Evolutionary conservation across 208 protist genomes (phyloP).

Genomic region (Dictyostelium gargantuum): DNA sequence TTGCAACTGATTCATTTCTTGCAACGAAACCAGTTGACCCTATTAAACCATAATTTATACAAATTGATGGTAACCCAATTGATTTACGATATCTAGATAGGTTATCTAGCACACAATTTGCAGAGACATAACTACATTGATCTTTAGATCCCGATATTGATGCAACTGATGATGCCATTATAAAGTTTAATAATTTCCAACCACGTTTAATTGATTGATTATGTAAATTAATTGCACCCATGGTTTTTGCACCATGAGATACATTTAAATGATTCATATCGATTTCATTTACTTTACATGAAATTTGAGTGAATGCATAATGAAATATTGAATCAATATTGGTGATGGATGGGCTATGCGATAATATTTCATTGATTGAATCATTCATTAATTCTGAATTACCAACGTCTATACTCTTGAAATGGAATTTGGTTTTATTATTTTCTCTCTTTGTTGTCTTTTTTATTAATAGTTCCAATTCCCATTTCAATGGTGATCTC

Average conservation of each 20-base stretch:
- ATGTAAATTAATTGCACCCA: slow-evolving; percentile 74
- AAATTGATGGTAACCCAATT: not conserved
- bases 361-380: not conserved
- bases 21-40: not conserved
- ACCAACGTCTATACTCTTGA: not conserved
- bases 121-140: not conserved
- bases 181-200: slow-evolving; percentile 20
- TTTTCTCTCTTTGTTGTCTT: not conserved
- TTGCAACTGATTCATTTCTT: not conserved
- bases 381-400: not conserved
- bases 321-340: slow-evolving; percentile 11
- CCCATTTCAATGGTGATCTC: slow-evolving; percentile 26
- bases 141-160: not conserved
- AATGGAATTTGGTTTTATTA: not conserved
- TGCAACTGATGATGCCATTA: slow-evolving; percentile 67
- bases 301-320: not conserved
- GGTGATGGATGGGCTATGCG: not conserved
- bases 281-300: not conserved
- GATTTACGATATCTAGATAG: not conserved
- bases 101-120: not conserved
- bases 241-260: slow-evolving; percentile 63
- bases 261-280: not conserved
- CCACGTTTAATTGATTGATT: not conserved
- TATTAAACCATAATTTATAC: not conserved
- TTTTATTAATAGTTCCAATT: not conserved